Conservation (phyloP, 441 rosid species). For the Adansonia madagascariensis region DNA sequence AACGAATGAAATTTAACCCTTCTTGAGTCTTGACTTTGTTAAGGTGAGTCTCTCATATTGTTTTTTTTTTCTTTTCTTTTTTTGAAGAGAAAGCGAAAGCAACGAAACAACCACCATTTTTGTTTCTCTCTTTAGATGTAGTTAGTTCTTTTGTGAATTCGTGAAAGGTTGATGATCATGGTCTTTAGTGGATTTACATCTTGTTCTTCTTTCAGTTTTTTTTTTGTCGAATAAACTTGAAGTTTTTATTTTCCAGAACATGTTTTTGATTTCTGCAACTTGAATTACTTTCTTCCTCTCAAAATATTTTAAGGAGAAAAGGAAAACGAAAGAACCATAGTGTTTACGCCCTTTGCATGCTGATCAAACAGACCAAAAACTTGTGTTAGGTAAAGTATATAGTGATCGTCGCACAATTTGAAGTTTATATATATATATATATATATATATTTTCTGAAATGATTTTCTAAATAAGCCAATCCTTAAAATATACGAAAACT, state of each 20-base stretch:
- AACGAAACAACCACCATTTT: neutral
- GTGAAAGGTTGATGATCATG: neutral
- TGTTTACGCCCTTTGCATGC: neutral
- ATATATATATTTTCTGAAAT: neutral
- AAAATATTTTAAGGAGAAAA: neutral
- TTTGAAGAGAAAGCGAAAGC: slow-evolving; percentile 12
- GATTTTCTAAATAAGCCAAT: slow-evolving; percentile 2
- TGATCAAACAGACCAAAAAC: neutral
- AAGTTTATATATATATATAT: neutral
- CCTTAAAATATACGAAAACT: neutral
- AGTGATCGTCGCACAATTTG: neutral
- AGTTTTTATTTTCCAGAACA: neutral
- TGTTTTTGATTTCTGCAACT: slow-evolving; percentile 12
- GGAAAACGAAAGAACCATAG: neutral
- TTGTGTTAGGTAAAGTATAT: neutral
- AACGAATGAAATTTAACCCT: neutral
- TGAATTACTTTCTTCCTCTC: neutral
- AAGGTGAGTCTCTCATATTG: slow-evolving; percentile 4
- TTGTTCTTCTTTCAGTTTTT: neutral
- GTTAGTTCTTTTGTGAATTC: neutral
- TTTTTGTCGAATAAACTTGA: neutral
- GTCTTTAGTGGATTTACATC: neutral
- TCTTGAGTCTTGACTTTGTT: neutral
- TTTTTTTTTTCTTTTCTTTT: neutral
- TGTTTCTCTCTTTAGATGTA: neutral